Conservation (phyloP, 257 asterid genomes). For the Rubia yunnanensis region DNA sequence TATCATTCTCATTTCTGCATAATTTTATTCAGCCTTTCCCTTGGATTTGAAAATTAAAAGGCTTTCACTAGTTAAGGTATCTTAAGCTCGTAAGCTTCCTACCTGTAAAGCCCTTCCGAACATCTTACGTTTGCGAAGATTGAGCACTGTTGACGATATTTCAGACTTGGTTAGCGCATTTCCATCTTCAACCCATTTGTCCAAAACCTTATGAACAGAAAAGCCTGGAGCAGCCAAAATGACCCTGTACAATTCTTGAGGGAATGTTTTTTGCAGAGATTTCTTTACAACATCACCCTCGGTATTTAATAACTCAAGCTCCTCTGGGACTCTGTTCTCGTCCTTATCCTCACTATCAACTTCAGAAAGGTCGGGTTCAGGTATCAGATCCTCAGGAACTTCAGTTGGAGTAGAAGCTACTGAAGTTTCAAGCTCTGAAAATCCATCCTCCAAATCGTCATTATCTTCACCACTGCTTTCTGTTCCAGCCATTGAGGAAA, state of each 20-base stretch:
- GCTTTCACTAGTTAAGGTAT: neutral
- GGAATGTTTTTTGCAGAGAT: conserved; percentile 10
- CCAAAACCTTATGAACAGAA: conserved; percentile 34
- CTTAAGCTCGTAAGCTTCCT: conserved; percentile 1
- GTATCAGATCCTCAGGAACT: conserved; percentile 25
- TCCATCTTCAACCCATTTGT: conserved; percentile 64
- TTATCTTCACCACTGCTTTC: conserved; percentile 41
- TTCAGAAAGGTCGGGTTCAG: conserved; percentile 43
- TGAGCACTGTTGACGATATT: conserved; percentile 22
- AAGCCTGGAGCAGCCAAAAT: conserved; percentile 32
- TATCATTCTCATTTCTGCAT: neutral
- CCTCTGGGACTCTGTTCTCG: conserved; percentile 7
- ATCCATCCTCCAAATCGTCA: conserved; percentile 8
- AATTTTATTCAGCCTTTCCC: neutral
- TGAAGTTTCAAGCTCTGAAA: conserved; percentile 42
- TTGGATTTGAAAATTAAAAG: neutral
- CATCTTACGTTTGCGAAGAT: conserved; percentile 47
- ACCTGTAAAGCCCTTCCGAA: conserved; percentile 72
- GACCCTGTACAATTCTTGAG: conserved; percentile 38
- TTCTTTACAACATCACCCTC: conserved; percentile 26
- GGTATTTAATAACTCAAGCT: conserved; percentile 10
- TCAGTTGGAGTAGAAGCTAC: conserved; percentile 15
- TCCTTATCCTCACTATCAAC: conserved; percentile 26
- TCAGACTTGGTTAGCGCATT: conserved; percentile 44
- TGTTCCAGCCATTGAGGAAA: conserved; percentile 49